phyloP scores from a whole-genome alignment of 1,139 yeast species.

The Candida anutae region DNA sequence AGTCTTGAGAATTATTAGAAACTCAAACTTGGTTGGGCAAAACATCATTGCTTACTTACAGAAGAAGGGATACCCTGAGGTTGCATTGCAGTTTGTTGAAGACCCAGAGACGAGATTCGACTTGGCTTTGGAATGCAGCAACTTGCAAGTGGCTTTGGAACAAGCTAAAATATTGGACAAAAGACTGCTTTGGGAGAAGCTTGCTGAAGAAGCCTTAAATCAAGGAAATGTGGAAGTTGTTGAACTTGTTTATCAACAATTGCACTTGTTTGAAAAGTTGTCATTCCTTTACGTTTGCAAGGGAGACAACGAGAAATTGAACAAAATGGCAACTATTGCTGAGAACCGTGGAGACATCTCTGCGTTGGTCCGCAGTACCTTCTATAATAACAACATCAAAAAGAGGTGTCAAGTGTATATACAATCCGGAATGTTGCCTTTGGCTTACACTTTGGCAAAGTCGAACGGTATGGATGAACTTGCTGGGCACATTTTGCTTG shows the following conservation, averaged over 20 bases:
- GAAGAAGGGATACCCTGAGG: constrained; percentile 90
- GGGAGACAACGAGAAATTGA: constrained; percentile 69
- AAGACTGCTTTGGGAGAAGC: constrained; percentile 66
- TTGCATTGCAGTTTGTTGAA: constrained; percentile 90
- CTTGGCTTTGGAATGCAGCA: constrained; percentile 89
- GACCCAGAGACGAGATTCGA: constrained; percentile 96
- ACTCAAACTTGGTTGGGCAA: constrained; percentile 92
- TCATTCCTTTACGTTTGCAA: constrained; percentile 80
- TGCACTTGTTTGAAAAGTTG: constrained; percentile 78
- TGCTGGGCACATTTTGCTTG: constrained; percentile 63
- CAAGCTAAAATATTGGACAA: constrained; percentile 78
- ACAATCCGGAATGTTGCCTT: constrained; percentile 74
- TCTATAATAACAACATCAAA: constrained; percentile 69
- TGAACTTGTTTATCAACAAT: constrained; percentile 84
- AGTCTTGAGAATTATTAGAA: constrained; percentile 81
- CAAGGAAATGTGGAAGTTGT: constrained; percentile 87
- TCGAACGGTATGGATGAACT: constrained; percentile 72
- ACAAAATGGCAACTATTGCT: constrained; percentile 85
- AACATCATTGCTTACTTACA: constrained; percentile 92
- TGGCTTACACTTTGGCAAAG: constrained; percentile 91
- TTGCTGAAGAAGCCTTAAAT: constrained; percentile 78
- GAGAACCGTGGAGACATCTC: constrained; percentile 79
- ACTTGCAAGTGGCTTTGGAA: constrained; percentile 75
- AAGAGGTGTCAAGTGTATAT: constrained; percentile 70
- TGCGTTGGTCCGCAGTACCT: constrained; percentile 74